phyloP scores from a whole-genome alignment of 1,139 yeast species.

The Yamadazyma mexicana region DNA sequence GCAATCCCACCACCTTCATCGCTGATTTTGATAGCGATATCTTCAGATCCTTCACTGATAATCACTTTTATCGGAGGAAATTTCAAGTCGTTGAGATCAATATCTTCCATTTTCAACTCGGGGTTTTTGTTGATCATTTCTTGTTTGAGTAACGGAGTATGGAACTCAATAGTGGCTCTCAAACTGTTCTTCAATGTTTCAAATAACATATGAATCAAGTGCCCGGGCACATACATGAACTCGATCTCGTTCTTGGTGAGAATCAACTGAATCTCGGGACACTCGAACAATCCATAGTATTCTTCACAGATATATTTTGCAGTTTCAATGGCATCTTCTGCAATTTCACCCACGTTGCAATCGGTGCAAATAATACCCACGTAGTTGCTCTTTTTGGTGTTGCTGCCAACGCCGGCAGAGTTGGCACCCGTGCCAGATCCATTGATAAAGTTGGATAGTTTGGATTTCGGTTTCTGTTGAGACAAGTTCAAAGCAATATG shows the following conservation, averaged over 20 bases:
- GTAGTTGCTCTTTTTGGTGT: slow-evolving; percentile 46
- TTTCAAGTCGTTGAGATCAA: slow-evolving; percentile 61
- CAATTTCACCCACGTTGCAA: slow-evolving; percentile 76
- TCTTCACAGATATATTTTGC: slow-evolving; percentile 88
- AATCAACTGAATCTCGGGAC: slow-evolving; percentile 75
- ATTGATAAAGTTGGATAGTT: slow-evolving; percentile 35
- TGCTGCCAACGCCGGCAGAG: slow-evolving; percentile 8
- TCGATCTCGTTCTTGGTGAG: slow-evolving; percentile 66
- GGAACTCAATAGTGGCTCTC: slow-evolving; percentile 81
- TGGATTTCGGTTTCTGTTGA: slow-evolving; percentile 47
- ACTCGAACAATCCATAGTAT: slow-evolving; percentile 78
- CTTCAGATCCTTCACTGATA: slow-evolving; percentile 89
- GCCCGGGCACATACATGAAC: slow-evolving; percentile 91
- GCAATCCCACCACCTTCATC: slow-evolving; percentile 97
- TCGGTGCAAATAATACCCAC: slow-evolving; percentile 86
- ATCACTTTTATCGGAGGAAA: slow-evolving; percentile 87
- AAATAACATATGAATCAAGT: slow-evolving; percentile 82
- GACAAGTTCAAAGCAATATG: slow-evolving; percentile 78
- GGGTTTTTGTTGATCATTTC: slow-evolving; percentile 46
- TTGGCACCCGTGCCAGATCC: slow-evolving; percentile 19
- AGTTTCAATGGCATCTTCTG: slow-evolving; percentile 82
- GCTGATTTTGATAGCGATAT: slow-evolving; percentile 86
- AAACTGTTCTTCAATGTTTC: slow-evolving; percentile 82
- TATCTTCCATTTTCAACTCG: slow-evolving; percentile 35
- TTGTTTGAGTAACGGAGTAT: slow-evolving; percentile 45